These are phyloP conservation scores for Polyplosphaeria fusca DNA, from an alignment of 495 filamentous ascomycete genomes.

Conservation along the genomic window DNA sequence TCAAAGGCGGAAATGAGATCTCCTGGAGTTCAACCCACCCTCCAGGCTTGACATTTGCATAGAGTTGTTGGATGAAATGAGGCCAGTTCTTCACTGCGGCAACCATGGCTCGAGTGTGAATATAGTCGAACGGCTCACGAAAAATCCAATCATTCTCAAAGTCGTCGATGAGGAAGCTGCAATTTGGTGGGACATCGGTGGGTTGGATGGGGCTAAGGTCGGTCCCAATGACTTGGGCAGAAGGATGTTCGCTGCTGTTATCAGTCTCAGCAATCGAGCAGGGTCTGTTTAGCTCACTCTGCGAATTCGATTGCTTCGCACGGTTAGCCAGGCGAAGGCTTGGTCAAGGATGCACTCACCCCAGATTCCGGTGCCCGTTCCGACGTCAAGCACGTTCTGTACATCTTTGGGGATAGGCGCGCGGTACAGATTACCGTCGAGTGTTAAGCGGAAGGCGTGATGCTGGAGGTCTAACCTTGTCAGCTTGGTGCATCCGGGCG, in stretches of 20 bases:
- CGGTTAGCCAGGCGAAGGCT: too few species aligned
- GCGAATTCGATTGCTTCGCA: slow-evolving; percentile 34
- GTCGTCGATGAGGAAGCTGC: slow-evolving; percentile 30
- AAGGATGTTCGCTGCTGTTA: slow-evolving; percentile 33
- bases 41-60: slow-evolving; percentile 24
- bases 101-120: slow-evolving; percentile 27
- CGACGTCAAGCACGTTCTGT: slow-evolving; percentile 46
- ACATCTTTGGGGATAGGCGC: slow-evolving; percentile 44
- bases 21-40: slow-evolving; percentile 31
- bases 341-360: neutral
- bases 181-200: slow-evolving; percentile 26
- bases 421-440: slow-evolving; percentile 45
- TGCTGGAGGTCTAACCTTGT: slow-evolving; percentile 49
- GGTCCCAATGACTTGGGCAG: slow-evolving; percentile 30
- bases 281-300: too few species aligned
- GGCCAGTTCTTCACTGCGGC: slow-evolving; percentile 29
- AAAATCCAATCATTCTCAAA: slow-evolving; percentile 26
- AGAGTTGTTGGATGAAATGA: slow-evolving; percentile 16
- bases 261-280: too few species aligned
- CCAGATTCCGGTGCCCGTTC: slow-evolving; percentile 32
- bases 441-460: slow-evolving; percentile 43
- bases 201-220: slow-evolving; percentile 33
- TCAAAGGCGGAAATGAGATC: slow-evolving; percentile 16
- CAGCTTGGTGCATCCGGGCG: too few species aligned
- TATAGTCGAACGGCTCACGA: slow-evolving; percentile 25